Conservation (phyloP, 176 grass and related monocot species). For the Tillandsia fasciculata region DNA sequence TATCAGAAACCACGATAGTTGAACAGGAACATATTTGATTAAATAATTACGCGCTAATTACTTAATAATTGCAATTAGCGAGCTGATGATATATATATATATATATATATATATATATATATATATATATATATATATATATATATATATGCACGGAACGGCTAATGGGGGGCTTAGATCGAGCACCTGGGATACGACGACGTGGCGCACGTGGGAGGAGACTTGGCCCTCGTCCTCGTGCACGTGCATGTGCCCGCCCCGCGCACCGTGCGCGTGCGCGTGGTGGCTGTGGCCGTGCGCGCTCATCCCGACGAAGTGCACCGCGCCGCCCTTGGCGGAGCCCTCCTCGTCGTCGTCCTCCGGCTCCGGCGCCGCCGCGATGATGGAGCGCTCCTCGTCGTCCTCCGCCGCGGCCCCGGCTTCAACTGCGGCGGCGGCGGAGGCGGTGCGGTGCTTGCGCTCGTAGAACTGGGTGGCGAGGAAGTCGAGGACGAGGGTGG, state of each 20-base stretch:
- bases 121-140: no score
- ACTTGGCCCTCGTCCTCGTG: constrained; percentile 23
- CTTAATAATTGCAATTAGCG: not conserved
- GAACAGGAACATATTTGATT: not conserved
- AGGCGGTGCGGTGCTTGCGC: constrained; percentile 23
- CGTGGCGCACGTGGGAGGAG: constrained; percentile 41
- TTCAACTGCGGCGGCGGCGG: not conserved
- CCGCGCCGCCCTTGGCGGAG: not conserved
- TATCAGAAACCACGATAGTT: not conserved
- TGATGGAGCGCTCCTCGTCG: constrained; percentile 6
- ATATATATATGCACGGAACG: no score
- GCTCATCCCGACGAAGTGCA: constrained; percentile 10
- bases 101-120: no score
- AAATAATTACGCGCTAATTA: not conserved
- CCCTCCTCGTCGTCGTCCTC: not conserved
- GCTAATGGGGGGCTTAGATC: not conserved
- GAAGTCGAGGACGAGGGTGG: constrained; percentile 62
- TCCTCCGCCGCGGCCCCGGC: not conserved
- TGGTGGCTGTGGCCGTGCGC: constrained; percentile 21
- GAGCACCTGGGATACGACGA: constrained; percentile 82
- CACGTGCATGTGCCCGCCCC: not conserved
- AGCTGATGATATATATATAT: not conserved
- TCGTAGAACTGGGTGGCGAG: constrained; percentile 59
- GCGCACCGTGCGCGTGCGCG: not conserved
- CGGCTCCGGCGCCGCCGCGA: constrained; percentile 9